Evolutionary conservation across 805 yeast genomes (phyloP), one percentile per base, ranked within the genome.

Genomic region (Kluyveromyces dobzhanskii): DNA sequence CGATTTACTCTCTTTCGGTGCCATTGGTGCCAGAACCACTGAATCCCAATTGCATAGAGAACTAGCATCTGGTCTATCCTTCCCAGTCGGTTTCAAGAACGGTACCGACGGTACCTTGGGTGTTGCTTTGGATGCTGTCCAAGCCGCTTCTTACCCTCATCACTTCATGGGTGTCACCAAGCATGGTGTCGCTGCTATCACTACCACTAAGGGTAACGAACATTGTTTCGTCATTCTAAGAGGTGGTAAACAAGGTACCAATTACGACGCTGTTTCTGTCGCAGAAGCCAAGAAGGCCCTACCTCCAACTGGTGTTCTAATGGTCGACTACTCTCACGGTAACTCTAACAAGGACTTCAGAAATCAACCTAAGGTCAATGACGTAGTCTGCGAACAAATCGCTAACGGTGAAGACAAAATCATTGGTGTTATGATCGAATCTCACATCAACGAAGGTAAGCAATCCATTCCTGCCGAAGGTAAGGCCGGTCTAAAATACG

Each of bases 311-410:
- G 70, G 72, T 40, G 70, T 66, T 37, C 63, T 86, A 53, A 92
- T 92, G 98, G 83, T 92, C 45, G 98, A 92, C 67, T 92, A 96
- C 67, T 88, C 97, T 34, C 98, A 92, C 66, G 98, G 96, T 54
- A 92, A 92, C 72, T 87, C 97, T 28, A 78, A 73, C 65, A 92
- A 92, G 67, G 92, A 92, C 68, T 87, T 76, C 79, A 76, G 78
- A 60, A 92, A 92, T 69, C 98, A 92, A 69, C 97, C 98, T 43
- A 78, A 73, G 62, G 98, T 92, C n/a, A 80, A 86, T 49, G 67
- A 73, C 21, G 76, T 71, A 42, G 92, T 90, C 40, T 86, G 90
- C 36, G 77, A 76, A 50, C 97, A 92, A 67, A 70, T 90, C 34
- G 66, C 83, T 27, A 68, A 65, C 21, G 98, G 98, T 54, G 94